These are phyloP conservation scores for Oryza punctata DNA, from an alignment of 176 grass and related monocot genomes.

Conservation along the genomic window DNA sequence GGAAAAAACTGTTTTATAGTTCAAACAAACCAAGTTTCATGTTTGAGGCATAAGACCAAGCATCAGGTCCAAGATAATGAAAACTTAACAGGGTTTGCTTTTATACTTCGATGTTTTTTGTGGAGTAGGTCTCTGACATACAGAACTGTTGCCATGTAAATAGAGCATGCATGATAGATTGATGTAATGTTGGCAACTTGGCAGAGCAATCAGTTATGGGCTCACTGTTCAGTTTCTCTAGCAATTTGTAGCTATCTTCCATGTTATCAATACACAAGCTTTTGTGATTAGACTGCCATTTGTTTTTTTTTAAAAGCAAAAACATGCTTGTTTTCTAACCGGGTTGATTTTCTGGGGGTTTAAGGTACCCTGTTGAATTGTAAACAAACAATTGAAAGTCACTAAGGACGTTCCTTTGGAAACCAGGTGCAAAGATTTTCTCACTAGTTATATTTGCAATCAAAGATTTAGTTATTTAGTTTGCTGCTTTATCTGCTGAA, in stretches of 20 bases:
- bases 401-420: not conserved
- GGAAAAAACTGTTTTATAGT: not conserved
- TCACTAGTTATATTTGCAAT: not conserved
- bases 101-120: not conserved
- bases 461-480: conserved; percentile 6
- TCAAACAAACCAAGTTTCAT: not conserved
- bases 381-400: not conserved
- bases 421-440: not conserved
- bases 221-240: not conserved
- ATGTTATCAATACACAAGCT: not conserved
- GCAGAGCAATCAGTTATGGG: not conserved
- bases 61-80: not conserved
- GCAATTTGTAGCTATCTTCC: not conserved
- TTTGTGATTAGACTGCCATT: conserved; percentile 12
- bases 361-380: not conserved
- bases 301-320: not conserved
- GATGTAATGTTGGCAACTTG: not conserved
- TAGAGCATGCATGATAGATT: not conserved
- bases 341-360: conserved; percentile 6
- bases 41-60: not conserved
- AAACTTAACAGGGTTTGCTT: not conserved
- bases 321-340: not conserved
- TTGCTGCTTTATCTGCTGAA: not conserved
- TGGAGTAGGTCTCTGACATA: not conserved
- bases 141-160: not conserved